phyloP scores from a whole-genome alignment of 495 filamentous ascomycete genomes.

The Patellaria atrata region DNA sequence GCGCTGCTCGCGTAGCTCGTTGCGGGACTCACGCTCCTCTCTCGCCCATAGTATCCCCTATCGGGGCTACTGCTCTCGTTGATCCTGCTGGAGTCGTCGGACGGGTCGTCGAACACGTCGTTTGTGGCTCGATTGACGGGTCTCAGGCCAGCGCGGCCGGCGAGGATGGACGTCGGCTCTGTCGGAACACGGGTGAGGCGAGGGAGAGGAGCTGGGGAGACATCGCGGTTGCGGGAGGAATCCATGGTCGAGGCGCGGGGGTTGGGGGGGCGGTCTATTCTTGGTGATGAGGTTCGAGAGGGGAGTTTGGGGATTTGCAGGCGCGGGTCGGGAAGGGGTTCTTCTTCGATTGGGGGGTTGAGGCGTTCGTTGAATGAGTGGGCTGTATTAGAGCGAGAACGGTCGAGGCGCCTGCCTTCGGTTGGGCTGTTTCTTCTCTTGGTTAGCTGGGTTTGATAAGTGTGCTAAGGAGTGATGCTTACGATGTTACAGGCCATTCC shows the following conservation, averaged over 20 bases:
- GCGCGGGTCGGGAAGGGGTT: slow-evolving; percentile 28
- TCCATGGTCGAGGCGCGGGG: slow-evolving; percentile 42
- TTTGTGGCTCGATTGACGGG: slow-evolving; percentile 25
- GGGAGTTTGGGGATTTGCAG: slow-evolving; percentile 6
- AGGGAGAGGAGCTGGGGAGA: slow-evolving; percentile 30
- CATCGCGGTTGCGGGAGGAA: slow-evolving; percentile 37
- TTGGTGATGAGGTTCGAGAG: too few species aligned
- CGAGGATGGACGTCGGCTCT: slow-evolving; percentile 35
- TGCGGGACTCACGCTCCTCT: slow-evolving; percentile 26
- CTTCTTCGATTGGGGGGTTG: slow-evolving; percentile 44
- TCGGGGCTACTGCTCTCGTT: slow-evolving; percentile 39
- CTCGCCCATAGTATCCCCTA: slow-evolving; percentile 3
- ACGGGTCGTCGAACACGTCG: slow-evolving; percentile 50
- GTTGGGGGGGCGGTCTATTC: slow-evolving; percentile 34
- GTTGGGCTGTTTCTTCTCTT: too few species aligned
- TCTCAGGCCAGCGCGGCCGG: slow-evolving; percentile 32
- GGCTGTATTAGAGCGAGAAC: slow-evolving; percentile 47
- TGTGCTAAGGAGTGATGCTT: neutral
- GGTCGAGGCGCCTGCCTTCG: slow-evolving; percentile 29
- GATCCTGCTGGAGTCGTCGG: too few species aligned
- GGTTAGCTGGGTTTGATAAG: too few species aligned
- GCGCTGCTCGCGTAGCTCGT: slow-evolving; percentile 20
- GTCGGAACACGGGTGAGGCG: slow-evolving; percentile 43
- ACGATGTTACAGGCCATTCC: slow-evolving; percentile 53
- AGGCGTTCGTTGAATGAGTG: slow-evolving; percentile 43